These are phyloP conservation scores for Ogataea paradorogensis DNA, from an alignment of 805 yeast genomes.

Conservation along the genomic window DNA sequence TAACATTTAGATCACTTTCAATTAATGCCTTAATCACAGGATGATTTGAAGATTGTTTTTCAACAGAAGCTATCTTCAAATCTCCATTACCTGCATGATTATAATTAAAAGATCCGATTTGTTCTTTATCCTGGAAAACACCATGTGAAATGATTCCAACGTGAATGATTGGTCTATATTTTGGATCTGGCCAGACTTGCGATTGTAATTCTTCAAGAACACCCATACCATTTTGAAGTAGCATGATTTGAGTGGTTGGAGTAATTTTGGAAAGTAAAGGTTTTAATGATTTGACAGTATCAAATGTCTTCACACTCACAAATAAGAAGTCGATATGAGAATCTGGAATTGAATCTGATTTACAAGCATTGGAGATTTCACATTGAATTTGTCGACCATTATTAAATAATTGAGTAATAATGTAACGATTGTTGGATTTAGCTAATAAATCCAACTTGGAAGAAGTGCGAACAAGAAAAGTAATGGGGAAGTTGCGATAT, in stretches of 20 bases:
- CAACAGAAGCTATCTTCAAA: conserved; percentile 51
- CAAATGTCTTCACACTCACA: conserved; percentile 77
- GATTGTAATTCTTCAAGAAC: conserved; percentile 49
- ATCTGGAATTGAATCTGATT: conserved; percentile 20
- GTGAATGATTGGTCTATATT: conserved; percentile 52
- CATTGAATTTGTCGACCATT: conserved; percentile 12
- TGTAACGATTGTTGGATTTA: conserved; percentile 17
- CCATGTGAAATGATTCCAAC: conserved; percentile 88
- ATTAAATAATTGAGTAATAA: conserved; percentile 27
- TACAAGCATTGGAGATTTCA: conserved; percentile 17
- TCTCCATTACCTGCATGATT: conserved; percentile 74
- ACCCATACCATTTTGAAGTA: conserved; percentile 90
- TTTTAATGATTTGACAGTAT: conserved; percentile 59
- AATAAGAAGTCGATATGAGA: conserved; percentile 40
- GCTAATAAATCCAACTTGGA: conserved; percentile 22
- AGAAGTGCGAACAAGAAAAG: conserved; percentile 28
- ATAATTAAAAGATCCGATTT: conserved; percentile 38
- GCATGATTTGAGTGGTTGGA: conserved; percentile 51
- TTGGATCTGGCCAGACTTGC: conserved; percentile 49
- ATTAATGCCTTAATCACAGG: conserved; percentile 24
- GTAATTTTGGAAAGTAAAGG: conserved; percentile 51
- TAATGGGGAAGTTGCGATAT: conserved; percentile 19
- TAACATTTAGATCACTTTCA: conserved; percentile 29
- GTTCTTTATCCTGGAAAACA: conserved; percentile 44
- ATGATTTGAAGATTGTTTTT: conserved; percentile 21